These are phyloP conservation scores for Bruguiera hainesii DNA, from an alignment of 441 rosid species.

Conservation along the genomic window DNA sequence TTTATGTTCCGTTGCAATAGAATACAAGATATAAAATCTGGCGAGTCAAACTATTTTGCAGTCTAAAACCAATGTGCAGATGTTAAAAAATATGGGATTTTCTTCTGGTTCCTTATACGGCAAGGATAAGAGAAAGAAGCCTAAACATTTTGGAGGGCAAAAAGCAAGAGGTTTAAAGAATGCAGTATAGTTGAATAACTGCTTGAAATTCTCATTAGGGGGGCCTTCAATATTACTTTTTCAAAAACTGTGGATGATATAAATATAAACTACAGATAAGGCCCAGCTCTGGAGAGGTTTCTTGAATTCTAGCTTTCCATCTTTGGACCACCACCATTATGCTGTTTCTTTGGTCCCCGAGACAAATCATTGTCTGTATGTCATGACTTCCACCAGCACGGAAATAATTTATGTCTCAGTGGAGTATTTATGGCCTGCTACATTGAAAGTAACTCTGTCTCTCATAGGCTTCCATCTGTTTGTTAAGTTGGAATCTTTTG, in stretches of 20 bases:
- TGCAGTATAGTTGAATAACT: not conserved
- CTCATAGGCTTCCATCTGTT: constrained; percentile 30
- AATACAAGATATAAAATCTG: constrained; percentile 13
- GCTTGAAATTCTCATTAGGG: constrained; percentile 7
- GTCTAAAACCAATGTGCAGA: not conserved
- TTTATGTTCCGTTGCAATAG: constrained; percentile 14
- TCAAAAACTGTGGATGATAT: constrained; percentile 23
- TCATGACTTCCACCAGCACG: constrained; percentile 53
- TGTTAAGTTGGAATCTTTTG: constrained; percentile 34
- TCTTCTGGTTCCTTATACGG: not conserved
- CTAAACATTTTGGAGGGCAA: not conserved
- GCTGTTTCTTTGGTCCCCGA: constrained; percentile 44
- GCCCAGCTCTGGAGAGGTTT: constrained; percentile 24
- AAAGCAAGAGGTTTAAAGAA: not conserved
- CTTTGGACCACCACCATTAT: constrained; percentile 32
- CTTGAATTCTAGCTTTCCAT: constrained; percentile 25
- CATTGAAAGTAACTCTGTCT: constrained; percentile 39
- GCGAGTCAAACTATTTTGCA: constrained; percentile 10
- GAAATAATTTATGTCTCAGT: constrained; percentile 51
- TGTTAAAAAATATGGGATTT: not conserved
- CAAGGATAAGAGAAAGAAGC: not conserved
- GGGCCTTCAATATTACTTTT: not conserved
- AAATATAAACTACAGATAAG: constrained; percentile 20
- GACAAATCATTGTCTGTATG: constrained; percentile 49
- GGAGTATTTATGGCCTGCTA: constrained; percentile 49